Evolutionary conservation across 2,329 filamentous ascomycete genomes (phyloP).

Genomic region (Scopulariopsis brevicaulis): DNA sequence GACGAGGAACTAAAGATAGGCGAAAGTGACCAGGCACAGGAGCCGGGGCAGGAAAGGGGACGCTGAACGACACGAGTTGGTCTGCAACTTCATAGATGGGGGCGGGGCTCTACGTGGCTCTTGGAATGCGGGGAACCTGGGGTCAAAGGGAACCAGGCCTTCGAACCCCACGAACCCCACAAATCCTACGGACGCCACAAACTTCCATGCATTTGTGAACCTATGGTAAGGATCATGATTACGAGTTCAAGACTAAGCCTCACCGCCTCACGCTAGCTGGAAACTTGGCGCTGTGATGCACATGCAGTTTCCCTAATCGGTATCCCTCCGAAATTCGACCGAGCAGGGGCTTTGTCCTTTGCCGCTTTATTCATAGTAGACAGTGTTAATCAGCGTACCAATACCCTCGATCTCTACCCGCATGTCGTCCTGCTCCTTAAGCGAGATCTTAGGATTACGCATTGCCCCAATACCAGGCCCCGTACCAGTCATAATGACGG

Average conservation of each 20-base stretch:
- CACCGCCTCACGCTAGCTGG: background rate
- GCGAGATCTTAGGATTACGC: slow-evolving; percentile 23
- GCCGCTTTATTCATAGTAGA: slow-evolving; percentile 19
- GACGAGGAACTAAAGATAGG: background rate
- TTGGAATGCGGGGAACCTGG: background rate
- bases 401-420: slow-evolving; percentile 22
- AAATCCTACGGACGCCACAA: no score
- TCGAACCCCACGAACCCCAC: no score
- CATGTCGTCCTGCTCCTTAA: slow-evolving; percentile 24
- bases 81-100: no score
- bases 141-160: no score
- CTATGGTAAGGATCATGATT: background rate
- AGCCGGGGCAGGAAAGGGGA: background rate
- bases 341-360: background rate
- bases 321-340: background rate
- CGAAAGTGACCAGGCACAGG: background rate
- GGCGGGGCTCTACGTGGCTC: no score
- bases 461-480: slow-evolving; percentile 29
- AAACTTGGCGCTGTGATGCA: background rate
- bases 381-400: slow-evolving; percentile 22
- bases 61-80: background rate
- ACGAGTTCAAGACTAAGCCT: background rate
- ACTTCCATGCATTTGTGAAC: background rate
- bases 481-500: slow-evolving; percentile 57
- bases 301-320: background rate